Conservation (phyloP, 495 filamentous ascomycete genomes). For the Aspergillus bertholletiae region DNA sequence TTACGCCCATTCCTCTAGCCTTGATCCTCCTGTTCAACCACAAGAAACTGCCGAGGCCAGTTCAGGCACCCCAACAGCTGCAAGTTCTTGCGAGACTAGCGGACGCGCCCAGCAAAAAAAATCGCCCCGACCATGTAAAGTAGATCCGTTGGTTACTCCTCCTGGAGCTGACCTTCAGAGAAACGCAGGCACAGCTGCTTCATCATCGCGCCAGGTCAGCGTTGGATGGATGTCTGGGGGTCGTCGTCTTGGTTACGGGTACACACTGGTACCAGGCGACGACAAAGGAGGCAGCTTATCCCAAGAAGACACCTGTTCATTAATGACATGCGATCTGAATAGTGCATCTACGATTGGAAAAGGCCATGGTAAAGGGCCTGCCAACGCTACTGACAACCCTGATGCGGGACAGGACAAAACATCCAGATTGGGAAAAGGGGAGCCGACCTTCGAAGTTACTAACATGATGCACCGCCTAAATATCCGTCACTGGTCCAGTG, state of each 20-base stretch:
- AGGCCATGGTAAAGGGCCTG: not conserved
- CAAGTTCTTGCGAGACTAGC: not conserved
- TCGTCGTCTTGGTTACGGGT: constrained; percentile 42
- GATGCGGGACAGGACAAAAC: not conserved
- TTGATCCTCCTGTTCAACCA: not conserved
- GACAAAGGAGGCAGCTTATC: constrained; percentile 11
- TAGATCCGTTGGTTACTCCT: constrained; percentile 3
- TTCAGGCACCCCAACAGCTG: not conserved
- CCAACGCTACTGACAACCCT: not conserved
- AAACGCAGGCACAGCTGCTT: not conserved
- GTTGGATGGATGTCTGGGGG: constrained; percentile 46
- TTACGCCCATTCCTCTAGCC: not conserved
- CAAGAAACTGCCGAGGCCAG: not conserved
- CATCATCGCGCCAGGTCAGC: constrained; percentile 34
- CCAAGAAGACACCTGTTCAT: not conserved
- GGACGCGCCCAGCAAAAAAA: constrained; percentile 7
- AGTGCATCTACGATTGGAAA: not conserved
- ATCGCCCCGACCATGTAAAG: constrained; percentile 31
- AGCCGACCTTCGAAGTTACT: constrained; percentile 9
- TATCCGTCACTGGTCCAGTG: constrained; percentile 11
- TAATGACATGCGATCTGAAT: not conserved
- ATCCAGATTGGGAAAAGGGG: constrained; percentile 2
- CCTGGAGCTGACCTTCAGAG: constrained; percentile 2
- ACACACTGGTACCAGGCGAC: constrained; percentile 27
- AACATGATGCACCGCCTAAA: constrained; percentile 9